Evolutionary conservation across 2,329 filamentous ascomycete species (phyloP).

Genomic region (Sclerotinia sclerotiorum): DNA sequence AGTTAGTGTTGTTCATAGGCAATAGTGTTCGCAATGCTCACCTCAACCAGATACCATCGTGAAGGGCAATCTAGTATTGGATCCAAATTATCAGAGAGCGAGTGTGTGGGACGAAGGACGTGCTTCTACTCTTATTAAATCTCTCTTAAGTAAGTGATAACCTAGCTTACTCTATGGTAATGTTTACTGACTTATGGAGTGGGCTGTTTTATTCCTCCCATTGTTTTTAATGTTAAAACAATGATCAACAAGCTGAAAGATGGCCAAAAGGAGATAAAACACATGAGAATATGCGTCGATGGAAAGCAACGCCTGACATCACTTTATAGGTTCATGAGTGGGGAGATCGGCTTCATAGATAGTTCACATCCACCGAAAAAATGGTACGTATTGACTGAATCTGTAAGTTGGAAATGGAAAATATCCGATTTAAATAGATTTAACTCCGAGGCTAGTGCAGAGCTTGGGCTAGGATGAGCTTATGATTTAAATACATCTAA

Average conservation of each 20-base stretch:
- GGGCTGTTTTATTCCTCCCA: slow-evolving; percentile 46
- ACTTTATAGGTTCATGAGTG: slow-evolving; percentile 47
- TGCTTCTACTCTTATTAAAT: slow-evolving; percentile 37
- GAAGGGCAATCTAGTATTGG: slow-evolving; percentile 43
- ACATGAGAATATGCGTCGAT: slow-evolving; percentile 45
- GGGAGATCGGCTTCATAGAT: slow-evolving; percentile 47
- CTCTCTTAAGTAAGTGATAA: slow-evolving; percentile 35
- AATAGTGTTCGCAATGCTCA: slow-evolving; percentile 22
- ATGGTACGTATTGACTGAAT: slow-evolving; percentile 41
- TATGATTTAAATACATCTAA: not conserved
- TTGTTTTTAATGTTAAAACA: slow-evolving; percentile 47
- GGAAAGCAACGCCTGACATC: slow-evolving; percentile 51
- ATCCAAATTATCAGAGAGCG: slow-evolving; percentile 50
- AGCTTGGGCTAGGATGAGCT: not conserved
- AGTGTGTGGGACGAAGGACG: slow-evolving; percentile 47
- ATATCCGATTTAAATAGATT: not conserved
- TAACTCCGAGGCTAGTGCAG: too few relatives aligned
- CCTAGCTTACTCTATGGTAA: slow-evolving; percentile 11
- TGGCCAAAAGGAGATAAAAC: slow-evolving; percentile 29
- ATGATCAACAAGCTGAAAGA: slow-evolving; percentile 25
- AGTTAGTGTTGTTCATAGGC: slow-evolving; percentile 11
- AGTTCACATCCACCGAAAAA: slow-evolving; percentile 42
- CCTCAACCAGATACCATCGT: slow-evolving; percentile 36
- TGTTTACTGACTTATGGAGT: slow-evolving; percentile 30
- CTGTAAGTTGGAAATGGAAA: not conserved